phyloP scores from a whole-genome alignment of 495 filamentous ascomycete species.

The Penicillium cosmopolitanum region DNA sequence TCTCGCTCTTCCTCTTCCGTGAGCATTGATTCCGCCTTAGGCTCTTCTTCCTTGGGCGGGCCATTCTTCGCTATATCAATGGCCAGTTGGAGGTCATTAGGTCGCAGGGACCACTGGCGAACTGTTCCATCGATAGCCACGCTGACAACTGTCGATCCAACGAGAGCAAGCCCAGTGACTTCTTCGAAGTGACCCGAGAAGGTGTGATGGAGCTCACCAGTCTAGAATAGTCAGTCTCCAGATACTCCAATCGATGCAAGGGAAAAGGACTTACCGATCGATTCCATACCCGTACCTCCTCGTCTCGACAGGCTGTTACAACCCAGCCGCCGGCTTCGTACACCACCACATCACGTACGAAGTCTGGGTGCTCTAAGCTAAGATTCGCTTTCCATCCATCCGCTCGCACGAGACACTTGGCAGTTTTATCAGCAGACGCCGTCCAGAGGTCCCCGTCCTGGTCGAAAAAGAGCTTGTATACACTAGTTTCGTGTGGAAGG shows the following conservation, averaged over 20 bases:
- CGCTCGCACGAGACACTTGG: slow-evolving; percentile 70
- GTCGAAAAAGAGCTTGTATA: slow-evolving; percentile 79
- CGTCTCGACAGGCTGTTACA: slow-evolving; percentile 88
- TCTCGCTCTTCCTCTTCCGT: slow-evolving; percentile 86
- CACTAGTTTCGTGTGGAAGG: slow-evolving; percentile 83
- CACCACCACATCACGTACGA: slow-evolving; percentile 79
- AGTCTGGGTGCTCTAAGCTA: slow-evolving; percentile 79
- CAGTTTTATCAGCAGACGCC: slow-evolving; percentile 82
- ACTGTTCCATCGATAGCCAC: slow-evolving; percentile 89
- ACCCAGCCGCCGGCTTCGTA: slow-evolving; percentile 76
- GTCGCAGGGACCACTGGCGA: slow-evolving; percentile 75
- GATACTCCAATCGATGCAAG: background rate
- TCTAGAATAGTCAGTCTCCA: slow-evolving; percentile 40
- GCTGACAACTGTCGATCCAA: slow-evolving; percentile 68
- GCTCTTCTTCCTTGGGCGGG: slow-evolving; percentile 52
- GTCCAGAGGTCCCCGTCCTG: slow-evolving; percentile 84
- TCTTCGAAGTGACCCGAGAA: slow-evolving; percentile 92
- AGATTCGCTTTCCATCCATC: slow-evolving; percentile 71
- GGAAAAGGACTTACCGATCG: slow-evolving; percentile 48
- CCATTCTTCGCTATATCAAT: slow-evolving; percentile 60
- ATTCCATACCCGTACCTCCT: slow-evolving; percentile 92
- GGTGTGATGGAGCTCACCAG: slow-evolving; percentile 73
- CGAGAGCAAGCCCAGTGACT: slow-evolving; percentile 75
- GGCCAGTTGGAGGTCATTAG: slow-evolving; percentile 63
- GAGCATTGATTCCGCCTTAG: slow-evolving; percentile 54